A percentile compares a stretch with the other conserved stretches of the same genome.
These are phyloP conservation scores for Penicillium sp. DNA, from an alignment of 2,329 filamentous ascomycete species.

Conservation along the genomic window DNA sequence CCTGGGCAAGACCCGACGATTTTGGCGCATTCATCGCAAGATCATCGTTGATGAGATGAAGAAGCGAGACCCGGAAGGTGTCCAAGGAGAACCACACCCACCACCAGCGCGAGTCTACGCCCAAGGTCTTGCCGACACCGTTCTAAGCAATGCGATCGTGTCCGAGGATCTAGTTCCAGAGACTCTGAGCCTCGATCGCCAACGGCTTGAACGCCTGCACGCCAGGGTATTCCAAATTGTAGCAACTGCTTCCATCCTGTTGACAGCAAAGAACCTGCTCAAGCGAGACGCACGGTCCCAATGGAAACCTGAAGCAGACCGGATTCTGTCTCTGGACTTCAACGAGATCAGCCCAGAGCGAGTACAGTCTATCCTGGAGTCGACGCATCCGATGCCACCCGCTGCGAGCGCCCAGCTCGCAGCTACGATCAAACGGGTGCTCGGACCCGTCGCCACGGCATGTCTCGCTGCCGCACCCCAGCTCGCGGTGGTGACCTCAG, in stretches of 20 bases:
- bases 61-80: conserved; percentile 43
- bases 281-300: conserved; percentile 63
- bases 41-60: conserved; percentile 51
- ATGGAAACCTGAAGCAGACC: conserved; percentile 61
- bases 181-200: conserved; percentile 57
- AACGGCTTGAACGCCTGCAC: conserved; percentile 54
- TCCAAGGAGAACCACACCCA: conserved; percentile 37
- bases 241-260: conserved; percentile 59
- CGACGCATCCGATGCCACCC: conserved; percentile 49
- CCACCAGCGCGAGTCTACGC: conserved; percentile 52
- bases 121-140: conserved; percentile 58
- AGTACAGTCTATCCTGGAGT: conserved; percentile 48
- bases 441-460: conserved; percentile 52
- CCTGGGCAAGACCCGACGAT: conserved; percentile 53
- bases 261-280: conserved; percentile 65
- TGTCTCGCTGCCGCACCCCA: conserved; percentile 29
- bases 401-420: conserved; percentile 46
- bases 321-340: conserved; percentile 55
- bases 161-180: conserved; percentile 57
- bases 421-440: conserved; percentile 51
- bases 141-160: conserved; percentile 53
- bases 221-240: conserved; percentile 57
- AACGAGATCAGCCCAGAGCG: conserved; percentile 41
- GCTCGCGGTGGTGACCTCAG: conserved; percentile 52
- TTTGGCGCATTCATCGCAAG: conserved; percentile 50